These are phyloP conservation scores for Globomyces pollinis-pini DNA, from an alignment of 192 early-diverging fungal species.

Conservation along the genomic window DNA sequence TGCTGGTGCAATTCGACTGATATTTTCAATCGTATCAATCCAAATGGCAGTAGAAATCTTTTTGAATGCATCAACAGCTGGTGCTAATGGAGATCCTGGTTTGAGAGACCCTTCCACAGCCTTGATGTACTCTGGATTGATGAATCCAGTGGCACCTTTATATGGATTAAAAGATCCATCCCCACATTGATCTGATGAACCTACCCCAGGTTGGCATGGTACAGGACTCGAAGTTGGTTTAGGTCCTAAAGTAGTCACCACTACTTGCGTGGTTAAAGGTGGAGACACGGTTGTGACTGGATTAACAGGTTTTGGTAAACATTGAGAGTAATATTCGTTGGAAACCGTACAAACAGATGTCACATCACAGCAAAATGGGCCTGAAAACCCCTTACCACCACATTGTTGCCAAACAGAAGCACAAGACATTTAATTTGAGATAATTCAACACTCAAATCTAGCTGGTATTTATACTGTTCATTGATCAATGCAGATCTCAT, in stretches of 20 bases:
- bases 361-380: not conserved
- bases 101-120: not conserved
- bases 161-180: slow-evolving; percentile 14
- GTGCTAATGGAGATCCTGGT: not conserved
- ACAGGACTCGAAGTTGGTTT: no score
- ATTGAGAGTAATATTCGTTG: not conserved
- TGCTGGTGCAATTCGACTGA: not conserved
- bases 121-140: slow-evolving; percentile 6
- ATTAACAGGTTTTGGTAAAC: not conserved
- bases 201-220: no score
- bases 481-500: no score
- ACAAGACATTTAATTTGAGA: no score
- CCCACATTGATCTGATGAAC: no score
- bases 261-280: no score
- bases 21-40: slow-evolving; percentile 12
- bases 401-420: no score
- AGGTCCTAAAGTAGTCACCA: no score
- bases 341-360: not conserved
- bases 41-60: slow-evolving; percentile 10
- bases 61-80: not conserved
- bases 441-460: no score
- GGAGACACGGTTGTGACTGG: not conserved
- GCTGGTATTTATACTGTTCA: no score
- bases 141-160: slow-evolving; percentile 6
- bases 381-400: not conserved